Evolutionary conservation across 1,139 yeast species (phyloP).

Genomic region (Nakaseomyces sp.): DNA sequence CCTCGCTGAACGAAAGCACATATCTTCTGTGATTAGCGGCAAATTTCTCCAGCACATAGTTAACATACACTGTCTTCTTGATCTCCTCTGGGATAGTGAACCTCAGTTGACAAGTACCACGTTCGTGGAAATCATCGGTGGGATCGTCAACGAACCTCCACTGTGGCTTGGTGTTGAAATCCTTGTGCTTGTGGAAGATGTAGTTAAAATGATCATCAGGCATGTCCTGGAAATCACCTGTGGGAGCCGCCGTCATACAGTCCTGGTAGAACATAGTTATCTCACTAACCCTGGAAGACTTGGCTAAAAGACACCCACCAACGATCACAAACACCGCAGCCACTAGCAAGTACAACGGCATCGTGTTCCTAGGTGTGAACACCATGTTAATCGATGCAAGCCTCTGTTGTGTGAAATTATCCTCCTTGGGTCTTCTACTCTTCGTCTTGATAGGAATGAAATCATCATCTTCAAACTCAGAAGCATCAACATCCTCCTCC

Average conservation of each 20-base stretch:
- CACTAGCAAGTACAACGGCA: constrained; percentile 66
- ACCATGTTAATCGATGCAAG: constrained; percentile 62
- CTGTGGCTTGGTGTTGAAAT: constrained; percentile 38
- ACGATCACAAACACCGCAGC: constrained; percentile 84
- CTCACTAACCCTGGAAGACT: constrained; percentile 71
- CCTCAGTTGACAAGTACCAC: constrained; percentile 63
- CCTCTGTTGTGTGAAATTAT: constrained; percentile 59
- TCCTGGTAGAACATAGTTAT: constrained; percentile 71
- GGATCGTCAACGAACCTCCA: constrained; percentile 53
- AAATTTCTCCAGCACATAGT: constrained; percentile 74
- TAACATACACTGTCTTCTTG: constrained; percentile 68
- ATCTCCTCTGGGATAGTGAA: constrained; percentile 69
- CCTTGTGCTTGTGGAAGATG: constrained; percentile 41
- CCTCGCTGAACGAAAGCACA: constrained; percentile 84
- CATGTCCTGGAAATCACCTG: constrained; percentile 46
- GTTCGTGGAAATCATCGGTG: constrained; percentile 42
- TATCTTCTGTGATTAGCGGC: constrained; percentile 91
- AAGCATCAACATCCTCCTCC: constrained; percentile 30
- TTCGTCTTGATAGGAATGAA: constrained; percentile 29
- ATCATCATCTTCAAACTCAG: constrained; percentile 31
- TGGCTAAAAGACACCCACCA: constrained; percentile 85
- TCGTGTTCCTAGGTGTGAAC: constrained; percentile 79
- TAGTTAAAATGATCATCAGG: constrained; percentile 49
- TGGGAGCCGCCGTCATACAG: constrained; percentile 55
- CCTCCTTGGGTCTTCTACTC: constrained; percentile 58